phyloP scores from a whole-genome alignment of 257 asterid genomes.

The Nicotiana tabacum region DNA sequence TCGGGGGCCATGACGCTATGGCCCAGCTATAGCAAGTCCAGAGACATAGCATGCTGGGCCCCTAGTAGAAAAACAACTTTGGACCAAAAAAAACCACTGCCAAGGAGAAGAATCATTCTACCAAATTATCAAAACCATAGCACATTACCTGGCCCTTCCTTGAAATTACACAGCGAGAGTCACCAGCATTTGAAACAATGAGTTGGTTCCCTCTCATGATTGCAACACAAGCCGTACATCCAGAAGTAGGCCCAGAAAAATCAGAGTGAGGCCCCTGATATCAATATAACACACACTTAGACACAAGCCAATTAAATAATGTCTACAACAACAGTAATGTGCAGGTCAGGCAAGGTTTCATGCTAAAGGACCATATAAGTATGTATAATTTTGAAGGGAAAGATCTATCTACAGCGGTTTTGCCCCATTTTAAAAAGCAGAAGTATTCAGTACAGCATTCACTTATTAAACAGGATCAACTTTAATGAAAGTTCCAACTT shows the following conservation, averaged over 20 bases:
- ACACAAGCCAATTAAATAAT: not conserved
- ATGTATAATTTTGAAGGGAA: not conserved
- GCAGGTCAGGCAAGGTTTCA: not conserved
- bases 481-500: not conserved
- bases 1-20: not conserved
- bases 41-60: not conserved
- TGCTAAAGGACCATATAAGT: not conserved
- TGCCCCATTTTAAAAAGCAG: not conserved
- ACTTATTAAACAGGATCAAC: not conserved
- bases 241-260: constrained; percentile 94
- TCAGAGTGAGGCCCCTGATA: constrained; percentile 94
- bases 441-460: not conserved
- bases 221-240: constrained; percentile 94
- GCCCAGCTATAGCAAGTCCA: not conserved
- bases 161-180: constrained; percentile 96
- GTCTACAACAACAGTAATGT: not conserved
- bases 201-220: constrained; percentile 72
- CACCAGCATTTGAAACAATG: constrained; percentile 94
- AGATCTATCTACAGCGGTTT: not conserved
- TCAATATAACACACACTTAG: constrained; percentile 10
- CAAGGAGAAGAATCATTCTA: not conserved
- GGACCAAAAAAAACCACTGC: not conserved
- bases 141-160: constrained; percentile 85
- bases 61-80: not conserved
- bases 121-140: not conserved